Evolutionary conservation across 768 basidiomycete species (phyloP).

Genomic region (Cystofilobasidium bisporidii): DNA sequence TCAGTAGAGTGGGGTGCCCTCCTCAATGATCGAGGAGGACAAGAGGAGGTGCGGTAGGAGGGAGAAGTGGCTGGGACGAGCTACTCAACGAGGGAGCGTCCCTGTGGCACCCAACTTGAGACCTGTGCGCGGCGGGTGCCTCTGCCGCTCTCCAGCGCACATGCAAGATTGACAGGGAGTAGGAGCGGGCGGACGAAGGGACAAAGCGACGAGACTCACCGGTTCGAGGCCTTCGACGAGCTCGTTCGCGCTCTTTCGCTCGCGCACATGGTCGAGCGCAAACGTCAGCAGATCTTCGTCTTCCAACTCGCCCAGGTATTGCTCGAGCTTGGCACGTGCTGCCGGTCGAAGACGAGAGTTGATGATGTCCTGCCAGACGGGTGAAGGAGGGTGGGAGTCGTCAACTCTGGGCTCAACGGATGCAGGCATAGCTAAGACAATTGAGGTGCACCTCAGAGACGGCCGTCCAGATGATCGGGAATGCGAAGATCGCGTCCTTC

Average conservation of each 20-base stretch:
- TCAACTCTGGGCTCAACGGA: not conserved
- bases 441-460: conserved; percentile 62
- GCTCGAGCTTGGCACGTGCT: conserved; percentile 69
- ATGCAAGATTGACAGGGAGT: no score
- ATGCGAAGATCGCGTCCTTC: conserved; percentile 67
- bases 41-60: no score
- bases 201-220: conserved; percentile 48
- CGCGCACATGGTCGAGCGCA: conserved; percentile 82
- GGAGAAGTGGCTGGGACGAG: no score
- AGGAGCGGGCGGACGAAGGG: not conserved
- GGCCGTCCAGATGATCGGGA: conserved; percentile 85
- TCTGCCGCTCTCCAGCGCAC: no score
- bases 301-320: conserved; percentile 82
- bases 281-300: conserved; percentile 73
- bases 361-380: conserved; percentile 58
- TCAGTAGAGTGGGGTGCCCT: no score
- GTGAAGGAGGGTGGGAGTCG: conserved; percentile 28
- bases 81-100: no score
- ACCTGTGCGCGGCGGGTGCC: no score
- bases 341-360: conserved; percentile 78
- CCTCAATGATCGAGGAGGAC: no score
- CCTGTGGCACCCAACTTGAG: no score
- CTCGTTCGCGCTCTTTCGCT: conserved; percentile 74
- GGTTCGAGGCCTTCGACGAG: conserved; percentile 83
- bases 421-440: no score